phyloP scores from a whole-genome alignment of 768 basidiomycete genomes.

The Rhodotorula graminis region DNA sequence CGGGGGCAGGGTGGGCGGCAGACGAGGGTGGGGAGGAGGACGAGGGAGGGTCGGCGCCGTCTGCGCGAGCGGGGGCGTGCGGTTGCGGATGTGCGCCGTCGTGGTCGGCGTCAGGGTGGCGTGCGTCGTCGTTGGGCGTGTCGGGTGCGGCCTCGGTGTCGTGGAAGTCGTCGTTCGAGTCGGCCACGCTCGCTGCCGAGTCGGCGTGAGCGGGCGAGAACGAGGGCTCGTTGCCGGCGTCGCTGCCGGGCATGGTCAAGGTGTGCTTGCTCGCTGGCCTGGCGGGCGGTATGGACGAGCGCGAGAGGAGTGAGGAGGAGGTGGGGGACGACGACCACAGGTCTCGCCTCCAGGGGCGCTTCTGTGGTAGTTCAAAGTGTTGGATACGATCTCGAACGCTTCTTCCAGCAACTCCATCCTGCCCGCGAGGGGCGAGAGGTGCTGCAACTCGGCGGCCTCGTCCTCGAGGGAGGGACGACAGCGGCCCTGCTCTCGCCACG shows the following conservation, averaged over 20 bases:
- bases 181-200: not conserved
- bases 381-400: no score
- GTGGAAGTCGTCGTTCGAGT: constrained; percentile 15
- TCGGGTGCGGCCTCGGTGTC: not conserved
- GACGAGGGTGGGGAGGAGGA: not conserved
- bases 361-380: no score
- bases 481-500: no score
- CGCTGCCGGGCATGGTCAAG: constrained; percentile 1
- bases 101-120: not conserved
- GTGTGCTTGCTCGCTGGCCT: no score
- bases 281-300: not conserved
- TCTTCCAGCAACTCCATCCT: no score
- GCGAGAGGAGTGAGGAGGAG: no score
- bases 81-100: not conserved
- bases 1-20: not conserved
- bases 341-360: not conserved
- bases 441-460: no score
- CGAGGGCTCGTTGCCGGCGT: not conserved
- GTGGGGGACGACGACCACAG: no score
- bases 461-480: no score
- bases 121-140: not conserved
- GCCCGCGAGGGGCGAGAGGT: no score
- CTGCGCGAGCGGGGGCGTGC: not conserved
- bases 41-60: not conserved
- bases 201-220: not conserved